Evolutionary conservation across 73 alveolate species (phyloP).

Genomic region (Paramecium tetraurelia): DNA sequence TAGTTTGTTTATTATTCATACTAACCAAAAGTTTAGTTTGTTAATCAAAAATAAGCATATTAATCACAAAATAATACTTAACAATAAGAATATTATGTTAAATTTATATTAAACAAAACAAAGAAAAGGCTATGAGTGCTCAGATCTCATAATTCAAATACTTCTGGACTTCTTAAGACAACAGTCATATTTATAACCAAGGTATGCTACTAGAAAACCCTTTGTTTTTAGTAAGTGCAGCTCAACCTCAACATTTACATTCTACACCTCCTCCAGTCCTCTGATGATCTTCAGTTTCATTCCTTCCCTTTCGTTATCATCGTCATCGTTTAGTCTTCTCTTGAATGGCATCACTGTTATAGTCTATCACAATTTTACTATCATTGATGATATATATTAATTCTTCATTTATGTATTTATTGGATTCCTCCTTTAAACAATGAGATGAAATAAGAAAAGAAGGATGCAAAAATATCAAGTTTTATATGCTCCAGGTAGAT

Average conservation of each 20-base stretch:
- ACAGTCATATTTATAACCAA: neutral
- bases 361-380: neutral
- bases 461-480: neutral
- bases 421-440: neutral
- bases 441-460: neutral
- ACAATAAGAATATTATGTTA: neutral
- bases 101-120: neutral
- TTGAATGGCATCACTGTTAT: neutral
- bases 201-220: neutral
- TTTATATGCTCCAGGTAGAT: neutral
- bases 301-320: neutral
- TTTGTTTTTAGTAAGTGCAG: neutral
- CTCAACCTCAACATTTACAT: conserved; percentile 9
- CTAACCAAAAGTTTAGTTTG: neutral
- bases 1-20: neutral
- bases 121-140: neutral
- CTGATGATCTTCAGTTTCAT: neutral
- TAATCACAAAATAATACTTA: neutral
- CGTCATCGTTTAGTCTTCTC: neutral
- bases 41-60: neutral
- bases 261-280: neutral
- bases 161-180: neutral
- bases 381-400: neutral
- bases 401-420: neutral
- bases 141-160: neutral